Evolutionary conservation across 345 rosid species (phyloP).

Genomic region (Salix exigua): DNA sequence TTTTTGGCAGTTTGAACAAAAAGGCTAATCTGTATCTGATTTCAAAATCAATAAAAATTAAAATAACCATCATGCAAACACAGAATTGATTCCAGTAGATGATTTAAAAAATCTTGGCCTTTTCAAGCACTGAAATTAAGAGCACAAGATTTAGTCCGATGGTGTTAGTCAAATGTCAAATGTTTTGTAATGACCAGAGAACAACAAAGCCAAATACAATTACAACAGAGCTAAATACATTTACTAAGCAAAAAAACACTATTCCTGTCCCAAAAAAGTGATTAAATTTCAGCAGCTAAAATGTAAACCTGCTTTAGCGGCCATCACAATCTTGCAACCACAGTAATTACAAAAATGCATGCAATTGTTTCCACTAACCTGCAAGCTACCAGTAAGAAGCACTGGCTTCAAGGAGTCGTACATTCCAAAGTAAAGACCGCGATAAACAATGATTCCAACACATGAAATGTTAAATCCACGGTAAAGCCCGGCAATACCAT

Average conservation of each 20-base stretch:
- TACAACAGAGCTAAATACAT: not conserved
- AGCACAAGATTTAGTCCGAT: not conserved
- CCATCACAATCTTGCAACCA: not conserved
- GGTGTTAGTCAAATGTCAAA: not conserved
- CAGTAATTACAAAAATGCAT: not conserved
- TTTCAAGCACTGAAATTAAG: not conserved
- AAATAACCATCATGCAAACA: not conserved
- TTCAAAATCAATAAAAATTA: not conserved
- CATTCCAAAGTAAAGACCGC: slow-evolving; percentile 36
- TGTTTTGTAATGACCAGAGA: not conserved
- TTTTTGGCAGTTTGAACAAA: not conserved
- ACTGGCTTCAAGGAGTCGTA: slow-evolving; percentile 31
- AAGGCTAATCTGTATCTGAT: not conserved
- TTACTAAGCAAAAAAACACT: not conserved
- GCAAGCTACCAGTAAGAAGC: slow-evolving; percentile 17
- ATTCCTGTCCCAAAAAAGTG: not conserved
- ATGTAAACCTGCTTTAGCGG: not conserved
- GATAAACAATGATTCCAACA: slow-evolving; percentile 32
- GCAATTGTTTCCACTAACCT: slow-evolving; percentile 11
- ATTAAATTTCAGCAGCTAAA: not conserved
- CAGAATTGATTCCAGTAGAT: not conserved
- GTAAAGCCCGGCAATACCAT: slow-evolving; percentile 33
- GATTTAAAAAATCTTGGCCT: not conserved
- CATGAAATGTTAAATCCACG: slow-evolving; percentile 35
- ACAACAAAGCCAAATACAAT: not conserved